Conservation (phyloP, 345 rosid genomes). For the Salix caprea region DNA sequence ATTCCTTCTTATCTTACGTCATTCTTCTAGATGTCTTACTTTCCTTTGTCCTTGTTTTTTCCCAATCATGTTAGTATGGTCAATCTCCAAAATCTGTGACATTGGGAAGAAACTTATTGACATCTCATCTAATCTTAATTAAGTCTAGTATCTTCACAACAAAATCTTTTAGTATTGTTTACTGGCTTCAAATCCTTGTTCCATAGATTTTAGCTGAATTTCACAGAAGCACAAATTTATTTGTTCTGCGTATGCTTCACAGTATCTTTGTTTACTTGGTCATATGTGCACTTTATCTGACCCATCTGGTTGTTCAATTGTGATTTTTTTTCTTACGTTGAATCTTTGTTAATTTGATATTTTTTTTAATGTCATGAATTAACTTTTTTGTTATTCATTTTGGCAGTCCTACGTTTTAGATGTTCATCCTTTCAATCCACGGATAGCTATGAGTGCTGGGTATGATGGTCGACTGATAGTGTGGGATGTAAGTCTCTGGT, state of each 20-base stretch:
- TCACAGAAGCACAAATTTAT: background rate
- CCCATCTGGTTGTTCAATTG: background rate
- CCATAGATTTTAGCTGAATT: background rate
- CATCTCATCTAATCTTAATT: background rate
- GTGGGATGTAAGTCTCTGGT: conserved; percentile 89
- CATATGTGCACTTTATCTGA: background rate
- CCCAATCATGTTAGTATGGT: too few species aligned
- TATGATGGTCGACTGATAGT: conserved; percentile 93
- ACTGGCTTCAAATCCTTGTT: background rate
- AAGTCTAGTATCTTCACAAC: background rate
- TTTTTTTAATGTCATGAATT: conserved; percentile 7
- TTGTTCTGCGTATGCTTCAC: conserved; percentile 3
- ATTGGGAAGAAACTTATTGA: too few species aligned
- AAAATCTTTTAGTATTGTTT: conserved; percentile 1
- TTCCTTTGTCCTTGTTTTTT: too few species aligned
- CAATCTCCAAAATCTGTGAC: too few species aligned
- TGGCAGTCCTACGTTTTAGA: conserved; percentile 96
- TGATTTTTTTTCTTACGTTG: background rate
- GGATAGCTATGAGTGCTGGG: conserved; percentile 99
- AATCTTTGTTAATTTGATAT: conserved; percentile 10
- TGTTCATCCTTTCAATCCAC: conserved; percentile 96
- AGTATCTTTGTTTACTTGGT: background rate
- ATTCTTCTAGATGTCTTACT: too few species aligned
- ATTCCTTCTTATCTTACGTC: too few species aligned
- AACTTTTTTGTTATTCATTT: conserved; percentile 22